Conservation (phyloP, 2,329 filamentous ascomycete species). For the Cercospora zeina region DNA sequence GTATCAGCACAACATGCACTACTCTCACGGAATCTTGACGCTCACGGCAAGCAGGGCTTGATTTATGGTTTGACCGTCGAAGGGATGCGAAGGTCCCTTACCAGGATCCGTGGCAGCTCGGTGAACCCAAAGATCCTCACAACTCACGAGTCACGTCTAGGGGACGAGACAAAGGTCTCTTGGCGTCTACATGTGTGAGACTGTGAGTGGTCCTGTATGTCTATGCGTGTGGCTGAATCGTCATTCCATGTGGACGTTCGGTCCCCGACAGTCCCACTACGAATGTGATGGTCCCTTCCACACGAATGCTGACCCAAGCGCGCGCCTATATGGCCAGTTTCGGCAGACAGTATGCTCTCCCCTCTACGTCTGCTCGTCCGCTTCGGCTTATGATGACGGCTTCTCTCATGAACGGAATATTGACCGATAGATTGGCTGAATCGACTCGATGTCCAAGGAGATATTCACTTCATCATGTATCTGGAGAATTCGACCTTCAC, state of each 20-base stretch:
- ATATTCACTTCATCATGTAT: not conserved
- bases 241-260: not conserved
- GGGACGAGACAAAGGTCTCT: not conserved
- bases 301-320: not conserved
- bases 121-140: not conserved
- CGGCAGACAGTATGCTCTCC: not conserved
- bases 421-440: not conserved
- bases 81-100: not conserved
- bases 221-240: not conserved
- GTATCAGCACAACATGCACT: too few relatives aligned
- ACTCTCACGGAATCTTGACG: too few relatives aligned
- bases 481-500: slow-evolving; percentile 5
- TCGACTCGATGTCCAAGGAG: not conserved
- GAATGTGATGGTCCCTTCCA: too few relatives aligned
- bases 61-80: too few relatives aligned
- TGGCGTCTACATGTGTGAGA: too few relatives aligned
- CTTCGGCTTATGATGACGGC: not conserved
- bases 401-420: not conserved
- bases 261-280: not conserved
- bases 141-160: not conserved
- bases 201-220: too few relatives aligned
- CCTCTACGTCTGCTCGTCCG: not conserved
- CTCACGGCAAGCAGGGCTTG: too few relatives aligned
- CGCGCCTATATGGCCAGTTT: not conserved
- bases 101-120: not conserved